Base-by-base conservation (phyloP, 176 grass and related monocot genomes). In the Phyllostachys edulis region DNA sequence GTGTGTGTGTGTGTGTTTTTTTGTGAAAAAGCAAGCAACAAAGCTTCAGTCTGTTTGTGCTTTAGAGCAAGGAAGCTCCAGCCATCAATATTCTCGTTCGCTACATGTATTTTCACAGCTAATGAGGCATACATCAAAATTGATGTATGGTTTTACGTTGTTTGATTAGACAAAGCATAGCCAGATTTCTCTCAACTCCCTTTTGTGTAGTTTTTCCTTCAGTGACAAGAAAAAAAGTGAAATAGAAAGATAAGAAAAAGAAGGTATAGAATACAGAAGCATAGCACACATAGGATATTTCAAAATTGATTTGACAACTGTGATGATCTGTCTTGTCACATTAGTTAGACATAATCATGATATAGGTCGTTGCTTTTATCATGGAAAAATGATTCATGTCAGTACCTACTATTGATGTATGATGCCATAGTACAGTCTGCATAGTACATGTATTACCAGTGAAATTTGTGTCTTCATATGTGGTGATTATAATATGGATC, bases 151-250 rank as follows among this genome's bases (percentile, higher is more conserved):
- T 52, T 40, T 16, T 82, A 57, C 24, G 3, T 59, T 63, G 39
- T 80, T 75, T 75, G 4, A 41, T 34, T 69, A 75, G 5, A 89
- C 16, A 41, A 80, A 73, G 50, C 29, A 40, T 75, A 67, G 5
- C 26, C 55, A 36, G 42, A 7, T 69, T 71, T 83, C 64, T 6
- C 55, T 71, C 7, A 29, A 62, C 29, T 27, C 61, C 14, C 39
- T 40, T 75, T 4, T 42, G 14, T 77, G n/a, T 61, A 77, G 42
- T 42, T 82, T 70, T 60, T 23, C n/a, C 11, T 54, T 57, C 24
- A 20, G 60, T 71, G 1, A 12, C 45, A 65, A 16, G 16, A 76
- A 73, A 54, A 21, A 47, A 21, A 63, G 9, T 14, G 15, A 54
- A 64, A 21, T 61, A 5, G 3, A 7, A 75, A 74, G 36, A 3